Evolutionary conservation across 345 rosid genomes (phyloP).

Genomic region (Anastatica hierochuntica): DNA sequence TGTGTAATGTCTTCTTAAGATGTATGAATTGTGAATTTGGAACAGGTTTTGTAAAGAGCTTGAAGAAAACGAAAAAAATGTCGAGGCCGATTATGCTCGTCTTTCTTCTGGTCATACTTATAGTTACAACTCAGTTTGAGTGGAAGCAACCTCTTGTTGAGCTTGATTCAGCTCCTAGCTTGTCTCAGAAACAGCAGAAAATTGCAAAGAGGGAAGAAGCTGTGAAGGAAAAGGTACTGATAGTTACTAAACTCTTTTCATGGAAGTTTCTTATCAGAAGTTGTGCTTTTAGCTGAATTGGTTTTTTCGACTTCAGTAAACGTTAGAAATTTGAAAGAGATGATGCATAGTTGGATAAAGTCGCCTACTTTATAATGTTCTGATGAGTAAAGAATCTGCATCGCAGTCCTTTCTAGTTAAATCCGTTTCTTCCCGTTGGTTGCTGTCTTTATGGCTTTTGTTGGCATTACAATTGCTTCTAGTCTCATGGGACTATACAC

Average conservation of each 20-base stretch:
- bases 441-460: neutral
- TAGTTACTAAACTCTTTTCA: neutral
- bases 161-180: slow-evolving; percentile 37
- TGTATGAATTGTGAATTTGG: slow-evolving; percentile 5
- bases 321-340: neutral
- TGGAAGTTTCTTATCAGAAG: no score
- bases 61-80: slow-evolving; percentile 28
- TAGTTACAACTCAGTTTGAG: slow-evolving; percentile 83
- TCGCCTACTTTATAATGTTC: neutral
- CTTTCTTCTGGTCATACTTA: slow-evolving; percentile 59
- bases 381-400: neutral
- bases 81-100: slow-evolving; percentile 72
- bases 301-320: neutral
- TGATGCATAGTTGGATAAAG: neutral
- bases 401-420: neutral
- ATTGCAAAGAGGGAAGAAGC: slow-evolving; percentile 54
- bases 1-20: neutral
- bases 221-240: slow-evolving; percentile 70
- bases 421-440: neutral
- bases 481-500: neutral
- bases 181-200: slow-evolving; percentile 49
- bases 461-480: neutral
- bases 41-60: slow-evolving; percentile 35
- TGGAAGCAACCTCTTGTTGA: slow-evolving; percentile 90
- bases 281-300: no score